Evolutionary conservation across 2,329 filamentous ascomycete species (phyloP).

Genomic region (Beauveria varroae): DNA sequence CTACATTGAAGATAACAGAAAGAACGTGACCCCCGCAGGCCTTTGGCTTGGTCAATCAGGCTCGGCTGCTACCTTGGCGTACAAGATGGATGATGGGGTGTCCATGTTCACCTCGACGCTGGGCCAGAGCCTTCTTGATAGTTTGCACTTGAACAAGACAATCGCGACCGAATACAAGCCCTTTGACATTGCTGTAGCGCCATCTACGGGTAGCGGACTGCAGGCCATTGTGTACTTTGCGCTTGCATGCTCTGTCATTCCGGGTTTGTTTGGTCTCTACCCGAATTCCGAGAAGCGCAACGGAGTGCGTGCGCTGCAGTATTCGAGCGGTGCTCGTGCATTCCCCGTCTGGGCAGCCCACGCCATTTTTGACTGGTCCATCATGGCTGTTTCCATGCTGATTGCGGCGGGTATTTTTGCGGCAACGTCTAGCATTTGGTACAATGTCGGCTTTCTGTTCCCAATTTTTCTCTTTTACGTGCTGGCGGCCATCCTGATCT

Average conservation of each 20-base stretch:
- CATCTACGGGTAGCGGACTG: slow-evolving; percentile 59
- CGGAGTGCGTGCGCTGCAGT: slow-evolving; percentile 72
- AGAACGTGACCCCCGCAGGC: slow-evolving; percentile 65
- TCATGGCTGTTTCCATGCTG: slow-evolving; percentile 57
- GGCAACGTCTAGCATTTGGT: slow-evolving; percentile 57
- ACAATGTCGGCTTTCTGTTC: slow-evolving; percentile 68
- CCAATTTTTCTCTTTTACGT: slow-evolving; percentile 70
- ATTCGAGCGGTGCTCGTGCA: slow-evolving; percentile 76
- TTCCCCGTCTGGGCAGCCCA: slow-evolving; percentile 76
- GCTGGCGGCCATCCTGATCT: slow-evolving; percentile 60
- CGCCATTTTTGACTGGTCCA: slow-evolving; percentile 61
- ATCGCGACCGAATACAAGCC: slow-evolving; percentile 62
- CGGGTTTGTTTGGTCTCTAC: slow-evolving; percentile 77
- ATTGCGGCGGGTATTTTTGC: slow-evolving; percentile 61
- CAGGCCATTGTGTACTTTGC: slow-evolving; percentile 73
- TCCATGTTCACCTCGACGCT: slow-evolving; percentile 45
- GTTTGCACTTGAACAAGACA: slow-evolving; percentile 52
- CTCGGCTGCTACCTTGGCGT: slow-evolving; percentile 58
- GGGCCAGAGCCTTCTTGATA: slow-evolving; percentile 54
- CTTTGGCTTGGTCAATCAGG: slow-evolving; percentile 59
- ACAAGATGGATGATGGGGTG: slow-evolving; percentile 50
- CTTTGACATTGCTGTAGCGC: slow-evolving; percentile 64
- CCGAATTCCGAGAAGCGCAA: slow-evolving; percentile 68
- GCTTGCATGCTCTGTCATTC: slow-evolving; percentile 66
- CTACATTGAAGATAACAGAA: slow-evolving; percentile 54